Conservation (phyloP, 2,329 filamentous ascomycete genomes). For the Exserohilum turcica region DNA sequence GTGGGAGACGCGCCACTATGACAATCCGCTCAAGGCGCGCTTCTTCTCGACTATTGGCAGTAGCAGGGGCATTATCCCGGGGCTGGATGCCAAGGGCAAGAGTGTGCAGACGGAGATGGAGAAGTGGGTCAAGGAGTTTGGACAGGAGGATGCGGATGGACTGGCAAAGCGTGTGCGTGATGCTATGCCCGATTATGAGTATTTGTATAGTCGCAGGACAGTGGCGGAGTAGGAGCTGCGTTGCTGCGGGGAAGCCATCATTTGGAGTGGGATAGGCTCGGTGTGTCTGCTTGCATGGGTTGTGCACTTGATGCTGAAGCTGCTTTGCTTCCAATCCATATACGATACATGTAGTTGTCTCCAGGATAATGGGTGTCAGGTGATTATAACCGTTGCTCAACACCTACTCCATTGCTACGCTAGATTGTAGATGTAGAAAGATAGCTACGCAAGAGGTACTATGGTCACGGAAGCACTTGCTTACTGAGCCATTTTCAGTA, state of each 20-base stretch:
- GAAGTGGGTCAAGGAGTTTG: constrained; percentile 21
- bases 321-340: too few relatives aligned
- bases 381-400: too few relatives aligned
- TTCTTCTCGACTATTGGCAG: constrained; percentile 14
- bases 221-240: background rate
- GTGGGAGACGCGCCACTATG: constrained; percentile 14
- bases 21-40: constrained; percentile 4
- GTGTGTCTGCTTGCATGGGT: too few relatives aligned
- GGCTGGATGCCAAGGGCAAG: constrained; percentile 5
- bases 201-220: constrained; percentile 6
- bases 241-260: too few relatives aligned
- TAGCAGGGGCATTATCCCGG: constrained; percentile 16
- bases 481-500: too few relatives aligned
- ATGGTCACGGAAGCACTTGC: too few relatives aligned
- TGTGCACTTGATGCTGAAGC: too few relatives aligned
- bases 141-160: constrained; percentile 8
- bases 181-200: constrained; percentile 22
- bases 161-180: constrained; percentile 9
- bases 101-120: constrained; percentile 14
- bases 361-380: too few relatives aligned
- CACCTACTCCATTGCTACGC: too few relatives aligned
- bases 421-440: too few relatives aligned
- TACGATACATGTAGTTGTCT: too few relatives aligned
- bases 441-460: too few relatives aligned
- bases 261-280: background rate